Conservation (phyloP, 768 basidiomycete genomes). For the Boletus vinaceobasis region DNA sequence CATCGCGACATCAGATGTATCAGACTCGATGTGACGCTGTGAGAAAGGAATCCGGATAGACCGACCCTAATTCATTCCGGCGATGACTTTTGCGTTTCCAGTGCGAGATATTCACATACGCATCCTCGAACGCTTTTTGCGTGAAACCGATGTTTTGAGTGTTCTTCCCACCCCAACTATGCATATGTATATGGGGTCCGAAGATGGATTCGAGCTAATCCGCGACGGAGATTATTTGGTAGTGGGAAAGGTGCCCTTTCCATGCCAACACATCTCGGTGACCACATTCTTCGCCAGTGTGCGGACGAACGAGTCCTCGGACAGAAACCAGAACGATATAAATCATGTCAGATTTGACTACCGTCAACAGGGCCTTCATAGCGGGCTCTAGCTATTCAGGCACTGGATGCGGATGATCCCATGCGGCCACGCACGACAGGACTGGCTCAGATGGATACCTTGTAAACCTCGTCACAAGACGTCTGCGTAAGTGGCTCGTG, state of each 20-base stretch:
- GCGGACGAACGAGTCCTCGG: slow-evolving; percentile 2
- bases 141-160: background rate
- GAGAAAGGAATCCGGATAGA: background rate
- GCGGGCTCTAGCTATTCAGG: too few species aligned
- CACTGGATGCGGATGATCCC: background rate
- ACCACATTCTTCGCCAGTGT: background rate
- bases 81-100: too few species aligned
- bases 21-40: background rate
- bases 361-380: background rate
- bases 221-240: slow-evolving; percentile 9
- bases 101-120: slow-evolving; percentile 14
- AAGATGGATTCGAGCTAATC: slow-evolving; percentile 15
- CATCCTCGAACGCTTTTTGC: slow-evolving; percentile 1
- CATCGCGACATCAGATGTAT: background rate
- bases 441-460: slow-evolving; percentile 17
- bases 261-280: background rate
- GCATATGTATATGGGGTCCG: background rate
- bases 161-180: background rate
- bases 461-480: slow-evolving; percentile 2
- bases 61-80: background rate
- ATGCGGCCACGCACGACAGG: slow-evolving; percentile 11
- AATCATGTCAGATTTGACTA: slow-evolving; percentile 7
- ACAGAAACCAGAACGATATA: slow-evolving; percentile 4
- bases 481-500: too few species aligned
- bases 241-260: slow-evolving; percentile 7